Base-by-base conservation (phyloP, 768 basidiomycete genomes). In the Tremella yokohamensis region DNA sequence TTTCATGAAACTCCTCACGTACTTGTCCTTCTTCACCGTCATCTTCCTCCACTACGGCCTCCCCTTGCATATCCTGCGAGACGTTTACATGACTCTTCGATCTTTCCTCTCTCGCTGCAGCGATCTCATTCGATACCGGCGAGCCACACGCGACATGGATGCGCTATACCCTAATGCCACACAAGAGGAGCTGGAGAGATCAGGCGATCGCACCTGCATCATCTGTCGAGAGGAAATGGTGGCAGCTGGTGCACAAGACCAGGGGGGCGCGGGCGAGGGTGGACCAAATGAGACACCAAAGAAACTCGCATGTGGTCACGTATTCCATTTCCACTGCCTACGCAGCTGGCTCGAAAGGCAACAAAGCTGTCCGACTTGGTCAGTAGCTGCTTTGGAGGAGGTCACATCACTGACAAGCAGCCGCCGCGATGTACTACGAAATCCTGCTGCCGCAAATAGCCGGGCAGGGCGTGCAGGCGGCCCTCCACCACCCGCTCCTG, bases 291-390 rank as follows among this genome's bases (percentile, higher is more conserved):
- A 89, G 54, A 93, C 92, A 13, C 93, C 94, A 1, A 99, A 99
- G 80, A 93, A 90, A 73, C 80, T 99, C 20, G 90, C 88, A 8
- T 99, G 96, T 78, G 93, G 93, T 0, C 96, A 99, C 75, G 85
- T 96, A 42, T 99, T 99, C 80, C 96, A 99, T 78, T 94, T 97
- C 75, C 86, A 97, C 70, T 99, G 96, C 77, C 82, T 99, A 62
- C 83, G 91, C 40, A 93, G 90, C 19, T 99, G 96, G 96, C 82
- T 99, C 24, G 96, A 99, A 77, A 83, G 96, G 44, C 96, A 99
- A 76, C 96, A 98, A 77, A 98, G 89, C 66, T 99, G 96, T 75
- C 96, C 96, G 1, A 99, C 96, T 40, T 99, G 94, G 94, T 94
- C 50, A 77, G 86, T 76, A 19, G 16, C 20, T 18, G n/a, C 16